These are phyloP conservation scores for Dioscorea alata DNA, from an alignment of 106 monocot species.

Conservation along the genomic window DNA sequence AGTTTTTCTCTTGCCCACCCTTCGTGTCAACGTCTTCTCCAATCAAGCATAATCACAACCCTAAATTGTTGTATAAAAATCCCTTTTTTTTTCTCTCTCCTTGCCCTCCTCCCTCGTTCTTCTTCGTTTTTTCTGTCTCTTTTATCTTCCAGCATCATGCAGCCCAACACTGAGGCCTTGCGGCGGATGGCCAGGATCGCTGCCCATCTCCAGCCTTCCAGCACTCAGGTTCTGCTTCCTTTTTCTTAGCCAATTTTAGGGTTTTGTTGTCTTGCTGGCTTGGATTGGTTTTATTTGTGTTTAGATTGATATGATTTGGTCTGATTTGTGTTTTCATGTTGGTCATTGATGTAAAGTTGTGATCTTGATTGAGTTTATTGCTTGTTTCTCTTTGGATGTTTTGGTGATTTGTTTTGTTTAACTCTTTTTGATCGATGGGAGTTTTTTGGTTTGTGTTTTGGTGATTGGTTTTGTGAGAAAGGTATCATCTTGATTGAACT, in stretches of 20 bases:
- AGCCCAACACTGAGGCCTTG: constrained; percentile 18
- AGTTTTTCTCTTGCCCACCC: not conserved
- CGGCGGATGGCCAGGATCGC: constrained; percentile 44
- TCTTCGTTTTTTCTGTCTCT: not conserved
- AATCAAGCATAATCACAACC: not conserved
- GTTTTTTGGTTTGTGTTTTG: too few species aligned
- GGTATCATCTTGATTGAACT: too few species aligned
- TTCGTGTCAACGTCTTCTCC: not conserved
- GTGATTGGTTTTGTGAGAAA: too few species aligned
- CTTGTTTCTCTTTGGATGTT: too few species aligned
- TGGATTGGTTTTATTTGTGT: too few species aligned
- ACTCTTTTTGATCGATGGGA: too few species aligned
- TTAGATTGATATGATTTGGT: too few species aligned
- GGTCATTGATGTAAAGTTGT: too few species aligned
- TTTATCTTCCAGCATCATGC: not conserved
- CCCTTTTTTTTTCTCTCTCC: not conserved
- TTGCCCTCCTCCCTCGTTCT: not conserved
- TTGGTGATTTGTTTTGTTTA: too few species aligned
- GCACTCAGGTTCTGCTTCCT: constrained; percentile 10
- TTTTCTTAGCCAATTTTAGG: not conserved
- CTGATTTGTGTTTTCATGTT: too few species aligned
- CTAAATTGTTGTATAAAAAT: not conserved
- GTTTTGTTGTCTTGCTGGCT: too few species aligned
- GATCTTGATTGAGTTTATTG: not conserved
- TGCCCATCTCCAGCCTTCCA: constrained; percentile 35